These are phyloP conservation scores for Fomitiporia mediterranea DNA, from an alignment of 1,284 basidiomycete species.

Conservation along the genomic window DNA sequence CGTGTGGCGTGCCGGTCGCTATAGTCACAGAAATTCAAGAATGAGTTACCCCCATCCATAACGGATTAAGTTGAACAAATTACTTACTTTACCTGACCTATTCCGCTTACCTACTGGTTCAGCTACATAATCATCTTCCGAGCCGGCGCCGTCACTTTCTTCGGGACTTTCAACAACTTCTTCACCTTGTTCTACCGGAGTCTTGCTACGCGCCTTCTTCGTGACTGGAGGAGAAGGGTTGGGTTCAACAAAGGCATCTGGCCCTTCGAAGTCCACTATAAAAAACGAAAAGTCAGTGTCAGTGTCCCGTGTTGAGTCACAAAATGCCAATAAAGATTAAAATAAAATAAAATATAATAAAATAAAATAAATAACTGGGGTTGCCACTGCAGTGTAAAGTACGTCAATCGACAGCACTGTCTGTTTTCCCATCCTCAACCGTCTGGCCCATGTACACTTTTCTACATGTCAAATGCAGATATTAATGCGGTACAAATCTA, in stretches of 20 bases:
- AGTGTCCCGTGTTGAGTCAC: too few species aligned
- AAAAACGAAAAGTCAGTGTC: not conserved
- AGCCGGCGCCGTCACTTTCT: slow-evolving; percentile 23
- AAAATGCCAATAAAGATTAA: too few species aligned
- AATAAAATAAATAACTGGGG: not conserved
- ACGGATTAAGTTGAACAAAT: slow-evolving; percentile 2
- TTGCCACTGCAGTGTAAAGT: not conserved
- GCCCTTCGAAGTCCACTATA: slow-evolving; percentile 17
- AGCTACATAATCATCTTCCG: slow-evolving; percentile 67
- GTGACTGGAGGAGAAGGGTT: not conserved
- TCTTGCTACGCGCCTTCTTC: not conserved
- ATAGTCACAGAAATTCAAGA: slow-evolving; percentile 17
- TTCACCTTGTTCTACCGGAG: not conserved
- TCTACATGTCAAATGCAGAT: not conserved
- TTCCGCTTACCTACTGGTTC: slow-evolving; percentile 35
- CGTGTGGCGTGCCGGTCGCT: slow-evolving; percentile 24
- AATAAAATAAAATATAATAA: not conserved
- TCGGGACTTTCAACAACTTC: slow-evolving; percentile 29
- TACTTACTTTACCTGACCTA: slow-evolving; percentile 40
- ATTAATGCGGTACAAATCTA: too few species aligned
- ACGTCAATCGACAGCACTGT: not conserved
- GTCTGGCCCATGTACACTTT: not conserved
- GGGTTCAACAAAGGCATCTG: slow-evolving; percentile 15
- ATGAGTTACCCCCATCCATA: slow-evolving; percentile 11
- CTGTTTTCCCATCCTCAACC: not conserved